Conservation (phyloP, 805 yeast species). For the Brettanomyces sp. region DNA sequence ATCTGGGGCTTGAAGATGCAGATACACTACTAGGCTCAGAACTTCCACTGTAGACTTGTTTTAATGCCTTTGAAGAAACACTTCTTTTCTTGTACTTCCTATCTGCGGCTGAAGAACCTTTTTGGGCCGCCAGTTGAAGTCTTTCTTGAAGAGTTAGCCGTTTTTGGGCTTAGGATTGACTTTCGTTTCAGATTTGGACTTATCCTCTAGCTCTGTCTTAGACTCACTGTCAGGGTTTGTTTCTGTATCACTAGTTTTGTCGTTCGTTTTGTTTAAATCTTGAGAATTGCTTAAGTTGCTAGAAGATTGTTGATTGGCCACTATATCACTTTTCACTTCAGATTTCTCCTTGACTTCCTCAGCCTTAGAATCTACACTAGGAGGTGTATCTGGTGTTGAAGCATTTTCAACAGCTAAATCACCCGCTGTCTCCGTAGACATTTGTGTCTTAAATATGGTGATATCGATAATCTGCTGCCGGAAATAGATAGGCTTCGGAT, state of each 20-base stretch:
- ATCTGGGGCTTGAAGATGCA: too few relatives aligned
- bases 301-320: too few relatives aligned
- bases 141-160: conserved; percentile 77
- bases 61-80: neutral
- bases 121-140: conserved; percentile 67
- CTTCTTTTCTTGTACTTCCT: neutral
- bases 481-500: too few relatives aligned
- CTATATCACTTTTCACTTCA: too few relatives aligned
- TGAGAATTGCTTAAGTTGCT: too few relatives aligned
- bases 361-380: too few relatives aligned
- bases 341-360: too few relatives aligned
- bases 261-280: neutral
- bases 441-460: neutral
- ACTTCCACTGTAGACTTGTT: neutral
- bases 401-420: too few relatives aligned
- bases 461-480: too few relatives aligned
- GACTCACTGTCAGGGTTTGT: neutral
- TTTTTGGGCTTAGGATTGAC: conserved; percentile 21
- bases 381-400: too few relatives aligned
- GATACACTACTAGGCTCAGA: neutral
- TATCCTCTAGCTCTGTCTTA: neutral
- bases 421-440: neutral
- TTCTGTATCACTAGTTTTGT: neutral
- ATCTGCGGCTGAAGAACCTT: conserved; percentile 13
- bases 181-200: neutral